Evolutionary conservation across 2,329 filamentous ascomycete genomes (phyloP).

Genomic region (Lithohypha guttulata): DNA sequence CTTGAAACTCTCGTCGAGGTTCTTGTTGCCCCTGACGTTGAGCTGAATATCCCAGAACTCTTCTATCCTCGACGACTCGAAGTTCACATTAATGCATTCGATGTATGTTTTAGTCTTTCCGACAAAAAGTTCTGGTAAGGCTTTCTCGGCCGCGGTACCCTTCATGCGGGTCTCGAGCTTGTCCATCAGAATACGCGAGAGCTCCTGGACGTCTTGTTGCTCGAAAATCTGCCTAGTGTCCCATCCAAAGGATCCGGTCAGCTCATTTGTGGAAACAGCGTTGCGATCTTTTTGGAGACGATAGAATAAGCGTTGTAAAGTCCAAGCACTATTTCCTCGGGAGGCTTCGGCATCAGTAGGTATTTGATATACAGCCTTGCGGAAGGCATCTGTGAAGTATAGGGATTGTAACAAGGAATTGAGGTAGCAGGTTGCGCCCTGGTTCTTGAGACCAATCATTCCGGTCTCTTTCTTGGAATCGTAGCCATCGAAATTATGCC

Average conservation of each 20-base stretch:
- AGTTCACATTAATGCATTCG: constrained; percentile 95
- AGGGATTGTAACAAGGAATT: constrained; percentile 76
- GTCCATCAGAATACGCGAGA: constrained; percentile 95
- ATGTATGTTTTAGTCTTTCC: constrained; percentile 99
- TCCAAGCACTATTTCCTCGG: constrained; percentile 80
- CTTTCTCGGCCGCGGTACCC: constrained; percentile 80
- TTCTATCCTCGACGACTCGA: constrained; percentile 88
- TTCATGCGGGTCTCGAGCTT: constrained; percentile 97
- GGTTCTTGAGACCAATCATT: constrained; percentile 92
- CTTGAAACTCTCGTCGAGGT: constrained; percentile 83
- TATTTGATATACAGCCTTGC: constrained; percentile 96
- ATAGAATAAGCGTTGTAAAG: constrained; percentile 87
- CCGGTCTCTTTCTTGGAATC: constrained; percentile 99
- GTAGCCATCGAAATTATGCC: constrained; percentile 50
- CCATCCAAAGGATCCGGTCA: constrained; percentile 97
- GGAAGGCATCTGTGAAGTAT: constrained; percentile 84
- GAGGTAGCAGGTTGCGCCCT: constrained; percentile 83
- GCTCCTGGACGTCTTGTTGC: constrained; percentile 95
- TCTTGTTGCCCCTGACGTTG: constrained; percentile 90
- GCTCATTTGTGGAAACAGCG: constrained; percentile 80
- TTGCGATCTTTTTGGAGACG: constrained; percentile 75
- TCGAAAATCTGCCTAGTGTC: constrained; percentile 96
- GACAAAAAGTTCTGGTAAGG: constrained; percentile 81
- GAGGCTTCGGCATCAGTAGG: constrained; percentile 78
- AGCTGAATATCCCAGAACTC: constrained; percentile 99